These are phyloP conservation scores for Fusarium veterinarium DNA, from an alignment of 2,329 filamentous ascomycete species.

Conservation along the genomic window DNA sequence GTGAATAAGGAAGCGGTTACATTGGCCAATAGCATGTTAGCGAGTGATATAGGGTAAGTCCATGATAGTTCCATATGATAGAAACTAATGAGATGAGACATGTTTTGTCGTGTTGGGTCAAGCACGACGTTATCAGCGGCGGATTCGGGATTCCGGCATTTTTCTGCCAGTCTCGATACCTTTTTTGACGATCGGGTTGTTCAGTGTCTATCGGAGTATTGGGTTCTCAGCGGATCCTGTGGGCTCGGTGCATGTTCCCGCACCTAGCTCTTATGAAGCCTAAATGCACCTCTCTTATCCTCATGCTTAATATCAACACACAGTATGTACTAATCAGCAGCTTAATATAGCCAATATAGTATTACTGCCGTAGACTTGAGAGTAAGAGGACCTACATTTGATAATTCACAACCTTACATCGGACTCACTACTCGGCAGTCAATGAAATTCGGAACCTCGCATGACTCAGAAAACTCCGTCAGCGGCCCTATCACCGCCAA, in stretches of 20 bases:
- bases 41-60: not conserved
- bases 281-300: not conserved
- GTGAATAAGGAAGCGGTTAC: not conserved
- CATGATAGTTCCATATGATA: not conserved
- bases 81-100: not conserved
- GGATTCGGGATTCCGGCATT: not conserved
- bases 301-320: not conserved
- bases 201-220: not conserved
- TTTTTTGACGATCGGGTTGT: not conserved
- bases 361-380: too few relatives aligned
- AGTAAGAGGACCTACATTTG: not conserved
- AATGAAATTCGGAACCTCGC: slow-evolving; percentile 9
- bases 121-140: not conserved
- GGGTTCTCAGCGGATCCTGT: not conserved
- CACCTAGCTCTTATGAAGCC: not conserved
- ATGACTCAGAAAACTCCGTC: slow-evolving; percentile 30
- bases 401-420: not conserved
- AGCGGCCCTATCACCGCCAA: slow-evolving; percentile 30
- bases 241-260: not conserved
- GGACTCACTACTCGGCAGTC: not conserved
- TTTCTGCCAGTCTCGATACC: not conserved
- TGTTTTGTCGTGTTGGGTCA: not conserved
- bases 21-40: not conserved
- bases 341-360: not conserved
- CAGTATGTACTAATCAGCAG: not conserved